Conservation (phyloP, 1,284 basidiomycete species). For the Wallemia mellicola region DNA sequence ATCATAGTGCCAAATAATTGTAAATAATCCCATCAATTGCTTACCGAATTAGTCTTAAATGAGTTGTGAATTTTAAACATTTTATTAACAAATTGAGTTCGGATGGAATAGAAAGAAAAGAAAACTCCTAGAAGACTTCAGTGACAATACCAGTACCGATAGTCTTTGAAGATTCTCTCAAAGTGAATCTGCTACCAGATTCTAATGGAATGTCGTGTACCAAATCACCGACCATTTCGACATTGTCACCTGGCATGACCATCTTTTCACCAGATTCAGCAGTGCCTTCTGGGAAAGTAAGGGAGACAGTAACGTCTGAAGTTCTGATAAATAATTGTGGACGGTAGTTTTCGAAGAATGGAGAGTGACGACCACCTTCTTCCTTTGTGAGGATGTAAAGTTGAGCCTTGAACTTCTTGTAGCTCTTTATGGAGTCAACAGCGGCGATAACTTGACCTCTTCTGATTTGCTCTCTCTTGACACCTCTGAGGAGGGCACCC, state of each 20-base stretch:
- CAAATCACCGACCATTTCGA: constrained; percentile 68
- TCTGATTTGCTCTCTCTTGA: constrained; percentile 85
- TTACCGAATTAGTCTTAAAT: too few species aligned
- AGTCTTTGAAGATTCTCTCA: constrained; percentile 88
- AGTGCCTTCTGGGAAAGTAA: constrained; percentile 59
- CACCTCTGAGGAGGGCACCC: constrained; percentile 83
- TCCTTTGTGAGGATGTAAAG: constrained; percentile 86
- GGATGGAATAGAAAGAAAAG: too few species aligned
- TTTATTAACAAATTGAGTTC: too few species aligned
- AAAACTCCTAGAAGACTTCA: too few species aligned
- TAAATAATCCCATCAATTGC: too few species aligned
- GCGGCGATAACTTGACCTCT: constrained; percentile 76
- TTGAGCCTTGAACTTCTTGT: constrained; percentile 78
- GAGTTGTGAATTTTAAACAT: too few species aligned
- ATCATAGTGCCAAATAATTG: background rate
- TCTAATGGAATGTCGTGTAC: constrained; percentile 74
- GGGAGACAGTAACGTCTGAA: constrained; percentile 60
- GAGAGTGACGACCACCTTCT: constrained; percentile 90
- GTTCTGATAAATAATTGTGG: constrained; percentile 93
- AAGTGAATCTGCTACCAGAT: constrained; percentile 77
- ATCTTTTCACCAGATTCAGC: constrained; percentile 48
- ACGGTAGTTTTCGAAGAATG: constrained; percentile 87
- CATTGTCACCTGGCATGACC: constrained; percentile 48
- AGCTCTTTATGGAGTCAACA: constrained; percentile 76
- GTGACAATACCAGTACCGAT: constrained; percentile 71